Conservation (phyloP, 1,139 yeast species). For the Taphrina betulina region DNA sequence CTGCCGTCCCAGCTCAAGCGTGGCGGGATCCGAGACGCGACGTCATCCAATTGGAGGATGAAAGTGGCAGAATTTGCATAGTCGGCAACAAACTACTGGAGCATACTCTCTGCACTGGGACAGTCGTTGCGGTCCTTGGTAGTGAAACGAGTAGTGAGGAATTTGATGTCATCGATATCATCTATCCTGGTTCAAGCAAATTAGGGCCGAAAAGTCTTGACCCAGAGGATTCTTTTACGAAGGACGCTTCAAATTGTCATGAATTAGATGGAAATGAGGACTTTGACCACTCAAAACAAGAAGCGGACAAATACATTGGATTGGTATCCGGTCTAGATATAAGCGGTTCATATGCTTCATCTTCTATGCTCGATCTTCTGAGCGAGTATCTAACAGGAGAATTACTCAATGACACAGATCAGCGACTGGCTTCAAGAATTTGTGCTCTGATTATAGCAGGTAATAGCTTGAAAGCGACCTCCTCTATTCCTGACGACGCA, state of each 20-base stretch:
- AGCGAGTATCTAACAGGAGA: constrained; percentile 74
- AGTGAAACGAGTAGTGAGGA: constrained; percentile 80
- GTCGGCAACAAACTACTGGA: constrained; percentile 61
- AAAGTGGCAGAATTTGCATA: constrained; percentile 79
- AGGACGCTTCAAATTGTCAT: constrained; percentile 1
- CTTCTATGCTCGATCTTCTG: constrained; percentile 59
- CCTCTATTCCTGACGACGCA: constrained; percentile 39
- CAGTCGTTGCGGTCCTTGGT: constrained; percentile 80
- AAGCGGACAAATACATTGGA: constrained; percentile 50
- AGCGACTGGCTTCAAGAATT: constrained; percentile 46
- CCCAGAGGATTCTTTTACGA: neutral
- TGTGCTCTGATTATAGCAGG: constrained; percentile 71
- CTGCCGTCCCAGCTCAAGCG: constrained; percentile 36
- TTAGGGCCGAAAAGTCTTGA: constrained; percentile 52
- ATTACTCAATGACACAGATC: constrained; percentile 45
- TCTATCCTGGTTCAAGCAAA: constrained; percentile 68
- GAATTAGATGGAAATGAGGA: neutral
- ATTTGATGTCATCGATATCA: constrained; percentile 78
- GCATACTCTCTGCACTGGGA: constrained; percentile 75
- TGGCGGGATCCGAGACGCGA: constrained; percentile 54
- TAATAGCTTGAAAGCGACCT: constrained; percentile 55
- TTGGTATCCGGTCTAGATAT: constrained; percentile 73
- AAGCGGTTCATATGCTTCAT: constrained; percentile 49
- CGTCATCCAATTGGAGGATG: constrained; percentile 79
- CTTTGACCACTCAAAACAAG: constrained; percentile 29